Percentiles rank a stretch among this genome's conserved stretches.
Evolutionary conservation across 371 early-diverging fungal genomes (phyloP).

Genomic region (Nematocida sp.): DNA sequence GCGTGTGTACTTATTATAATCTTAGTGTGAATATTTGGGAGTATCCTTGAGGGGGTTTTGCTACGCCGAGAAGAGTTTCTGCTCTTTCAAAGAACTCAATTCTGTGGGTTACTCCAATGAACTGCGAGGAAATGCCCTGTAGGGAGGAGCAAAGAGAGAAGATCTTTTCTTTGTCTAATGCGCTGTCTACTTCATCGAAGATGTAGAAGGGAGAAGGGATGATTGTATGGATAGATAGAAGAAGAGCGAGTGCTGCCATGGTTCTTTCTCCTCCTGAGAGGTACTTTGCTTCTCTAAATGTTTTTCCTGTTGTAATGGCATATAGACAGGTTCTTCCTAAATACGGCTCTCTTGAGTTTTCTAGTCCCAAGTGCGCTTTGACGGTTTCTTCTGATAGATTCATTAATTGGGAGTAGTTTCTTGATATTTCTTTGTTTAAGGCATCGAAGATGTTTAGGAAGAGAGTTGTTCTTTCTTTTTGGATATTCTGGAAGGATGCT

Average conservation of each 20-base stretch:
- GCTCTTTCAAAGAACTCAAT: slow-evolving; percentile 83
- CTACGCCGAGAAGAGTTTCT: slow-evolving; percentile 87
- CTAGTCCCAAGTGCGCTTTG: slow-evolving; percentile 77
- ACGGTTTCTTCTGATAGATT: slow-evolving; percentile 70
- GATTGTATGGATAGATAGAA: slow-evolving; percentile 88
- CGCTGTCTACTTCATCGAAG: slow-evolving; percentile 97
- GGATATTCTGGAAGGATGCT: slow-evolving; percentile 72
- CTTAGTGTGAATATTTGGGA: slow-evolving; percentile 47
- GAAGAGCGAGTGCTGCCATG: slow-evolving; percentile 82
- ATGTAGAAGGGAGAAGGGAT: slow-evolving; percentile 89
- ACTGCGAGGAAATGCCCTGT: slow-evolving; percentile 72
- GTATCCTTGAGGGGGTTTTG: slow-evolving; percentile 66
- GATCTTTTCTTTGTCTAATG: slow-evolving; percentile 92
- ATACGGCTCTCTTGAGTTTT: slow-evolving; percentile 88
- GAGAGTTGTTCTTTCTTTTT: slow-evolving; percentile 72
- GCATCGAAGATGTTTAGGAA: slow-evolving; percentile 84
- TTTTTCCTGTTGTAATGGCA: slow-evolving; percentile 97
- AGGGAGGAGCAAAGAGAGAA: slow-evolving; percentile 81
- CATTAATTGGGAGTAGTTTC: slow-evolving; percentile 87
- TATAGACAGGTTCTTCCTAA: slow-evolving; percentile 85
- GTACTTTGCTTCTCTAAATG: slow-evolving; percentile 94
- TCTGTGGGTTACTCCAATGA: slow-evolving; percentile 94
- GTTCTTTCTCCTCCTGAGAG: slow-evolving; percentile 98
- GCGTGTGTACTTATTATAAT: neutral
- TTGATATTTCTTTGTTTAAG: slow-evolving; percentile 78